These are phyloP conservation scores for Cantharellus anzutake DNA, from an alignment of 768 basidiomycete genomes.

Conservation along the genomic window DNA sequence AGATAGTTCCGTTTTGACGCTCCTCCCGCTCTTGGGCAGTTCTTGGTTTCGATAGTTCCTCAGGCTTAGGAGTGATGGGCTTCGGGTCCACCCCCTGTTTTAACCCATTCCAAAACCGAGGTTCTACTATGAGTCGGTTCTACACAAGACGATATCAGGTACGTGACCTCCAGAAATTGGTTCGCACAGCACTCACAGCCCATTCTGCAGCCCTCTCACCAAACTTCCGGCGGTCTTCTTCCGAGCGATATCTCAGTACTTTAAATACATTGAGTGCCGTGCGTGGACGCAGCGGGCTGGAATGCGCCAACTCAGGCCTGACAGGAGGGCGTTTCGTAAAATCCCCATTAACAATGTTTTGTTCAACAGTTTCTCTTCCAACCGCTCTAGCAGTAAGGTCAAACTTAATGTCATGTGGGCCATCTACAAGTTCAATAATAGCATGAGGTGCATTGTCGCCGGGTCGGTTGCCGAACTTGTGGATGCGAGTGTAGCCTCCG, in stretches of 20 bases:
- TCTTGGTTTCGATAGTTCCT: neutral
- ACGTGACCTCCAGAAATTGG: neutral
- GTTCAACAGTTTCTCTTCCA: conserved; percentile 41
- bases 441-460: conserved; percentile 92
- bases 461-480: conserved; percentile 71
- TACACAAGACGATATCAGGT: conserved; percentile 15
- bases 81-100: neutral
- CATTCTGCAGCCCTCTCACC: conserved; percentile 40
- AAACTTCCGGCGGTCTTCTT: conserved; percentile 28
- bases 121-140: conserved; percentile 52
- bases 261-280: conserved; percentile 67
- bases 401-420: conserved; percentile 69
- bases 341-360: conserved; percentile 1
- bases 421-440: conserved; percentile 88
- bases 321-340: conserved; percentile 34
- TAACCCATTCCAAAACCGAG: conserved; percentile 28
- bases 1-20: neutral
- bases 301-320: conserved; percentile 20
- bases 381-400: conserved; percentile 78
- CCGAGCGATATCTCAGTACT: conserved; percentile 38
- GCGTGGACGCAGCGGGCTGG: conserved; percentile 28
- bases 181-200: conserved; percentile 30
- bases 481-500: conserved; percentile 91
- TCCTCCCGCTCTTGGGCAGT: neutral
- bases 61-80: neutral